Evolutionary conservation across 352 stramenopile genomes (phyloP).

Genomic region (Globisporangium ultimum): DNA sequence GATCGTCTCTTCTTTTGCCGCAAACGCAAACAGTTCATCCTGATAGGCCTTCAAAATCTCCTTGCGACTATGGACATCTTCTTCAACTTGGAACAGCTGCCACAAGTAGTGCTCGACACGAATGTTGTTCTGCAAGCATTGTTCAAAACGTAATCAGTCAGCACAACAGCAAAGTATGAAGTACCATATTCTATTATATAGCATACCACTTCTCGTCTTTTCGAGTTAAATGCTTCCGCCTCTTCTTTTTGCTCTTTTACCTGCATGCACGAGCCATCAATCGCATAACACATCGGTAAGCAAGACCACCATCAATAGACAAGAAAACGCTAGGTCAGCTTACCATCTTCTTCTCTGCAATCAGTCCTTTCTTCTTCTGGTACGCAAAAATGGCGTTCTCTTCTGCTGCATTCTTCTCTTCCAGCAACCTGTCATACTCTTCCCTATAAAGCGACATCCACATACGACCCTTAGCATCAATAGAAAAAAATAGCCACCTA

Average conservation of each 20-base stretch:
- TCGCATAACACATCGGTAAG: background rate
- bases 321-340: background rate
- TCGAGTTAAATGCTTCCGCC: constrained; percentile 80
- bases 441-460: constrained; percentile 19
- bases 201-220: constrained; percentile 61
- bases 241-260: constrained; percentile 96
- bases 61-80: constrained; percentile 83
- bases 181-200: constrained; percentile 1
- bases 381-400: constrained; percentile 93
- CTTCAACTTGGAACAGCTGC: constrained; percentile 94
- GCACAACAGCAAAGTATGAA: background rate
- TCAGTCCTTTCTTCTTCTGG: constrained; percentile 95
- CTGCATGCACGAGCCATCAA: constrained; percentile 15
- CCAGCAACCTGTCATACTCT: constrained; percentile 81
- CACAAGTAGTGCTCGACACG: constrained; percentile 94
- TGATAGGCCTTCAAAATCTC: constrained; percentile 60
- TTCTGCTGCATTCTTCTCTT: constrained; percentile 92
- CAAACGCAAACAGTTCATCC: constrained; percentile 35
- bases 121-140: constrained; percentile 44
- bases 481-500: background rate
- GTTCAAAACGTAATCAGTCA: too few relatives aligned
- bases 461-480: background rate
- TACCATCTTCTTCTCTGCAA: constrained; percentile 87
- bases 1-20: constrained; percentile 46
- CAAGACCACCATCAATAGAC: background rate